These are phyloP conservation scores for Coemansia sp. DNA, from an alignment of 192 early-diverging fungal species.

Conservation along the genomic window DNA sequence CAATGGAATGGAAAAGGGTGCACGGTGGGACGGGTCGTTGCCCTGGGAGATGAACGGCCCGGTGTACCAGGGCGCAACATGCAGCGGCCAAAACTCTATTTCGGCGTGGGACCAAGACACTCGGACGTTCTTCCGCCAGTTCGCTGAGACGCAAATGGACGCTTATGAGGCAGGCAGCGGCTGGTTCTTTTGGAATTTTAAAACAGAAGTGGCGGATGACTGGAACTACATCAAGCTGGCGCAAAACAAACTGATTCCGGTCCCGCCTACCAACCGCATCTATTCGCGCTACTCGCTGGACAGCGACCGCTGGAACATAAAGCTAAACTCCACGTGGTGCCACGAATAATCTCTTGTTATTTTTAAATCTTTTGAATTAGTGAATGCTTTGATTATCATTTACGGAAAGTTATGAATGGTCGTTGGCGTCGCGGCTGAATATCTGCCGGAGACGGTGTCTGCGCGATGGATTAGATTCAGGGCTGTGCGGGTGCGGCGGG, in stretches of 20 bases:
- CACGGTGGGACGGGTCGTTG: constrained; percentile 66
- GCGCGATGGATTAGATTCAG: constrained; percentile 13
- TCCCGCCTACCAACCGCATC: constrained; percentile 38
- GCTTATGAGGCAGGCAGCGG: constrained; percentile 66
- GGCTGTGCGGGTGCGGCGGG: neutral
- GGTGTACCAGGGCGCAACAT: constrained; percentile 53
- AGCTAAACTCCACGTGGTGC: constrained; percentile 39
- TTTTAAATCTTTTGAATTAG: too few relatives aligned
- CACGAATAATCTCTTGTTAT: neutral
- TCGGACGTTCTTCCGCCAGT: constrained; percentile 57
- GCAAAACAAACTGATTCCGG: constrained; percentile 62
- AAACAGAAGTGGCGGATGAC: constrained; percentile 66
- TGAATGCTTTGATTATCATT: neutral
- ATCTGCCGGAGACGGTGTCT: constrained; percentile 27
- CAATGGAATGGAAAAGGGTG: constrained; percentile 62
- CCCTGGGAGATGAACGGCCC: constrained; percentile 48
- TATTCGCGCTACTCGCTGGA: constrained; percentile 48
- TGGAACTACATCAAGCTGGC: constrained; percentile 76
- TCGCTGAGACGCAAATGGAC: constrained; percentile 66
- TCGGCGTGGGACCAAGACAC: constrained; percentile 50
- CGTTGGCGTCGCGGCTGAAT: constrained; percentile 1
- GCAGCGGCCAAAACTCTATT: constrained; percentile 53
- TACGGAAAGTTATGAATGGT: neutral
- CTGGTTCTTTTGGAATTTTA: constrained; percentile 79
- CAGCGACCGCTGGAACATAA: constrained; percentile 30